Percentiles rank a stretch among this genome's conserved stretches.
Conservation (phyloP, 2,329 filamentous ascomycete species). For the Colletotrichum tofieldiae region DNA sequence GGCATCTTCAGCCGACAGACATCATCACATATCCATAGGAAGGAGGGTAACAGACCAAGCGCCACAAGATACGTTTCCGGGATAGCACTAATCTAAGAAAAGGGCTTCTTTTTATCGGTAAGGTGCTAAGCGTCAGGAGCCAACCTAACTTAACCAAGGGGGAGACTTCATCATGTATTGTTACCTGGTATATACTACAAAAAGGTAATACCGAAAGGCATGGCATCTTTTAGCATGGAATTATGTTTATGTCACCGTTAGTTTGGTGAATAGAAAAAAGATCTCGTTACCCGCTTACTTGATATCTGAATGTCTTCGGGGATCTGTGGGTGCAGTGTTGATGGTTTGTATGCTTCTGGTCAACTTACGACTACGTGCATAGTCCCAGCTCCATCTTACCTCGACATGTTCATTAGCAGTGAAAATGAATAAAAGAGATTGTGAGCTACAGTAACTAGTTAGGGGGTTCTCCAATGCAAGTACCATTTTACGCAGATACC, state of each 20-base stretch:
- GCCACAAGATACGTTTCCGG: background rate
- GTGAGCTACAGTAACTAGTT: too few relatives aligned
- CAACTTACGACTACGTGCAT: background rate
- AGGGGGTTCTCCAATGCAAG: too few relatives aligned
- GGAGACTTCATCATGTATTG: background rate
- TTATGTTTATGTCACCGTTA: too few relatives aligned
- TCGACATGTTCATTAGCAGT: background rate
- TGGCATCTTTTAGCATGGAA: background rate
- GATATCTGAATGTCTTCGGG: background rate
- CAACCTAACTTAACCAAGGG: background rate
- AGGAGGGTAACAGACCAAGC: background rate
- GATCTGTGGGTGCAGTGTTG: background rate
- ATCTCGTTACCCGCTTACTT: background rate
- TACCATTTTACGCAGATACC: background rate
- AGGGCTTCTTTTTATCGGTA: fast-evolving
- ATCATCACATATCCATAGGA: background rate
- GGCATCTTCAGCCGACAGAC: background rate
- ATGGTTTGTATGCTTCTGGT: background rate
- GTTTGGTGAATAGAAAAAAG: background rate
- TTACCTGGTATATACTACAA: background rate
- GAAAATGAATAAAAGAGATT: background rate
- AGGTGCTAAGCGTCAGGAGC: background rate
- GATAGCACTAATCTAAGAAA: background rate
- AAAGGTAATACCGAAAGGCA: background rate
- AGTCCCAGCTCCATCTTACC: background rate